phyloP scores from a whole-genome alignment of 345 rosid genomes.

The Salix viminalis region DNA sequence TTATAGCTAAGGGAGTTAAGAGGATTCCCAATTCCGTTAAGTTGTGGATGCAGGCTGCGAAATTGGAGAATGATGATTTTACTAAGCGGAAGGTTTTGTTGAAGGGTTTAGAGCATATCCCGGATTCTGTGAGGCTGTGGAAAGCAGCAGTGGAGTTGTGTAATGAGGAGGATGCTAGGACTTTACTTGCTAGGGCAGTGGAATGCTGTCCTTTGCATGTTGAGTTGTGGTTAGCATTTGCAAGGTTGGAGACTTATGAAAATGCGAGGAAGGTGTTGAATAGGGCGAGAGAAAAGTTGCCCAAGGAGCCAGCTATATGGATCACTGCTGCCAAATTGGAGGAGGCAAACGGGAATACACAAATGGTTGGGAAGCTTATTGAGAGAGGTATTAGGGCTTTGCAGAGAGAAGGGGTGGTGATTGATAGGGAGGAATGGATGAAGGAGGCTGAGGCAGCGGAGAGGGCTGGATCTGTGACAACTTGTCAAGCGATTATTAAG shows the following conservation, averaged over 20 bases:
- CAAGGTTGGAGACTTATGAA: constrained; percentile 75
- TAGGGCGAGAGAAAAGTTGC: constrained; percentile 60
- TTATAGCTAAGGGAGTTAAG: constrained; percentile 80
- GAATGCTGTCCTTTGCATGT: constrained; percentile 90
- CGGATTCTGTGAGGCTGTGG: constrained; percentile 91
- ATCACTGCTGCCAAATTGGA: constrained; percentile 92
- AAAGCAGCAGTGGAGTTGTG: constrained; percentile 81
- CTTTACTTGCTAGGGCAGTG: constrained; percentile 82
- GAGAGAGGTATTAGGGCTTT: constrained; percentile 85
- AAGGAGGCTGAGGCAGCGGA: constrained; percentile 89
- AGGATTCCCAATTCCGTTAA: constrained; percentile 86
- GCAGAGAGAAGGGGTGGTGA: constrained; percentile 79
- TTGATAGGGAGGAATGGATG: constrained; percentile 93
- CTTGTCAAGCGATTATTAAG: constrained; percentile 77
- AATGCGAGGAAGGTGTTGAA: constrained; percentile 74
- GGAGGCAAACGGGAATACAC: constrained; percentile 77
- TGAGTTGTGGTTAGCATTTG: constrained; percentile 86
- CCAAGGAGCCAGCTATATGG: constrained; percentile 93
- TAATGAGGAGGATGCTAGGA: constrained; percentile 69
- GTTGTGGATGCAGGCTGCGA: constrained; percentile 83
- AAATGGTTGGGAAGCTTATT: constrained; percentile 78
- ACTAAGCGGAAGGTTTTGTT: constrained; percentile 78
- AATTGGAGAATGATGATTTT: constrained; percentile 67
- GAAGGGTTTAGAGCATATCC: constrained; percentile 77
- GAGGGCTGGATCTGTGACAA: constrained; percentile 72